Evolutionary conservation across 345 rosid species (phyloP).

Genomic region (Brassica nigra): DNA sequence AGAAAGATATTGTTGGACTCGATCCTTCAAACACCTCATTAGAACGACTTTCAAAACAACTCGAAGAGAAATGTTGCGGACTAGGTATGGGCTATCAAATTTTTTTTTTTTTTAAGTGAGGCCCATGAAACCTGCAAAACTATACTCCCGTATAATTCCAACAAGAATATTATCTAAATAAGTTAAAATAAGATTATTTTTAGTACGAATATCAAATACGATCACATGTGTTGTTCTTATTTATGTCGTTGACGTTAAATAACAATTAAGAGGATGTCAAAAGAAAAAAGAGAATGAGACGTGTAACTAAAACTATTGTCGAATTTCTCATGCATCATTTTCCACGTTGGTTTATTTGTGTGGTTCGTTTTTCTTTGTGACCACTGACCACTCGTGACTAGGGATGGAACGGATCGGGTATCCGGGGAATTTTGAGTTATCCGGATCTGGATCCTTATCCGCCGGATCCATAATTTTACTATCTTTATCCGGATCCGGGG

Average conservation of each 20-base stretch:
- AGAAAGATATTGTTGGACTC: slow-evolving; percentile 31
- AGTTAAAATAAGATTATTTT: not conserved
- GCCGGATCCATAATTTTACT: no score
- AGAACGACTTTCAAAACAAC: not conserved
- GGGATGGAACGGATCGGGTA: no score
- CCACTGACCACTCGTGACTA: no score
- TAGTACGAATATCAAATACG: not conserved
- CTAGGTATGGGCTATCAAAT: not conserved
- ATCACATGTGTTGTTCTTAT: not conserved
- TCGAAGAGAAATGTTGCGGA: not conserved
- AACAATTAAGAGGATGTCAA: no score
- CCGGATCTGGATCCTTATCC: no score
- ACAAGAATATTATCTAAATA: not conserved
- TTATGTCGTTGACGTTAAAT: not conserved
- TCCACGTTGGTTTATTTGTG: no score
- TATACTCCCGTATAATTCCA: not conserved
- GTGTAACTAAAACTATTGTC: not conserved
- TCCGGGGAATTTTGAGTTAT: no score
- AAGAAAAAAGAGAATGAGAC: not conserved
- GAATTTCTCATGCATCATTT: no score
- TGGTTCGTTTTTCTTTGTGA: no score
- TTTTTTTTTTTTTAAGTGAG: not conserved
- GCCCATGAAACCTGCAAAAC: not conserved
- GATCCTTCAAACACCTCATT: slow-evolving; percentile 25
- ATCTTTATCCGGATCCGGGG: no score